Conservation (phyloP, 371 early-diverging fungal species). For the Mucor piriformis region DNA sequence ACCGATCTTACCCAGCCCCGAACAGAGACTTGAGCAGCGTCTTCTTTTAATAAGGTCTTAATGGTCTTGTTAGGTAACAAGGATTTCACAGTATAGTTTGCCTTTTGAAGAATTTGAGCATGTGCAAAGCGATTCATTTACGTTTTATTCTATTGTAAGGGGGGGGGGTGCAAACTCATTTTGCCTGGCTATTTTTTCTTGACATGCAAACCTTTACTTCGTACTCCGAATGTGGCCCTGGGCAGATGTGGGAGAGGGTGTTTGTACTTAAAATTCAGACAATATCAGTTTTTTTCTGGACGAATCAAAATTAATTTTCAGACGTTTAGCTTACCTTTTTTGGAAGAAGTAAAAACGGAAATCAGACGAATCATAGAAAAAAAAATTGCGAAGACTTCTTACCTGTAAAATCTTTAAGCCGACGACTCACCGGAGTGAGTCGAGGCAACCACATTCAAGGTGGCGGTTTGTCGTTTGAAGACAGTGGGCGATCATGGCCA, state of each 20-base stretch:
- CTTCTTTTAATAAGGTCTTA: constrained; percentile 15
- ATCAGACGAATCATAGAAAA: too few species aligned
- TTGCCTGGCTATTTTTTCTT: neutral
- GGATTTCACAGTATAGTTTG: constrained; percentile 6
- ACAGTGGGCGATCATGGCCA: too few species aligned
- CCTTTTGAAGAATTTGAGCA: constrained; percentile 1
- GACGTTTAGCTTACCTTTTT: too few species aligned
- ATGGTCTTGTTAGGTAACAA: constrained; percentile 27
- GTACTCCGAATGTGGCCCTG: neutral
- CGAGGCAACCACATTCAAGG: too few species aligned
- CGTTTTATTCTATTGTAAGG: neutral
- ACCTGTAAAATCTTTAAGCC: too few species aligned
- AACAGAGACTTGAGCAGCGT: constrained; percentile 39
- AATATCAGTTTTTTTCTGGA: too few species aligned
- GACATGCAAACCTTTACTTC: neutral
- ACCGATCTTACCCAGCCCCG: constrained; percentile 87
- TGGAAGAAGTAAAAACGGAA: too few species aligned
- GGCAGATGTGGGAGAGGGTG: neutral
- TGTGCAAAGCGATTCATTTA: constrained; percentile 5
- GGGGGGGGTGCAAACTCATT: neutral
- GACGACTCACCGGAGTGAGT: too few species aligned
- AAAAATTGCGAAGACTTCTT: too few species aligned
- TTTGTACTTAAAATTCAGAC: too few species aligned
- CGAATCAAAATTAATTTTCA: too few species aligned
- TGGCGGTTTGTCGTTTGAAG: too few species aligned